Percentiles rank a stretch among this genome's conserved stretches.
Conservation (phyloP, 768 basidiomycete species). For the Scleroderma citrinum region DNA sequence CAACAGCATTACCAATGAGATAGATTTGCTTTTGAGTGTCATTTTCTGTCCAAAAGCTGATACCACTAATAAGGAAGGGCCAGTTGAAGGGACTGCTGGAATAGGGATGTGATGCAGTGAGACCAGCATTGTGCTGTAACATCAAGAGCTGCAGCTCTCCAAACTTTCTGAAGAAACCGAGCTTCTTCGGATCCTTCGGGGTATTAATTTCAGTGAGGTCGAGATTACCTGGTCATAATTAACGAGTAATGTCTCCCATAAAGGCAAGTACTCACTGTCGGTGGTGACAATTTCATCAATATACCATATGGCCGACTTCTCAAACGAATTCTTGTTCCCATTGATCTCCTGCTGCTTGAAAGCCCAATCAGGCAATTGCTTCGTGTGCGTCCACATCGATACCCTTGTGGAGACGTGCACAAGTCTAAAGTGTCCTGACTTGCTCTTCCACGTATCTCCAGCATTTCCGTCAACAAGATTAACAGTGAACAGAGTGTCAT, state of each 20-base stretch:
- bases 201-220: conserved; percentile 40
- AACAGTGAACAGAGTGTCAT: conserved; percentile 87
- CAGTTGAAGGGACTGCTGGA: conserved; percentile 95
- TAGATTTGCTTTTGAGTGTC: conserved; percentile 90
- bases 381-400: conserved; percentile 86
- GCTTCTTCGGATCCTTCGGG: conserved; percentile 67
- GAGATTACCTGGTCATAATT: conserved; percentile 49
- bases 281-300: conserved; percentile 75
- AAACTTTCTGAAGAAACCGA: conserved; percentile 95
- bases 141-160: conserved; percentile 89
- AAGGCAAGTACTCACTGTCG: conserved; percentile 48
- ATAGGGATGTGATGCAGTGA: conserved; percentile 97
- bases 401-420: conserved; percentile 88
- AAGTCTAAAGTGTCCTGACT: conserved; percentile 88
- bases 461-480: conserved; percentile 66
- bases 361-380: conserved; percentile 91
- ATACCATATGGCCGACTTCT: conserved; percentile 84
- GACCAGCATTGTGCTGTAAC: conserved; percentile 98
- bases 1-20: conserved; percentile 87
- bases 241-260: conserved; percentile 2
- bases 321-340: conserved; percentile 86
- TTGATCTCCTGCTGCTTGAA: conserved; percentile 98
- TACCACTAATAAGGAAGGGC: conserved; percentile 95
- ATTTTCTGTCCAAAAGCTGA: conserved; percentile 96
- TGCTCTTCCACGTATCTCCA: conserved; percentile 87